Conservation (phyloP, 2,329 filamentous ascomycete species). For the Colletotrichum abscissum region DNA sequence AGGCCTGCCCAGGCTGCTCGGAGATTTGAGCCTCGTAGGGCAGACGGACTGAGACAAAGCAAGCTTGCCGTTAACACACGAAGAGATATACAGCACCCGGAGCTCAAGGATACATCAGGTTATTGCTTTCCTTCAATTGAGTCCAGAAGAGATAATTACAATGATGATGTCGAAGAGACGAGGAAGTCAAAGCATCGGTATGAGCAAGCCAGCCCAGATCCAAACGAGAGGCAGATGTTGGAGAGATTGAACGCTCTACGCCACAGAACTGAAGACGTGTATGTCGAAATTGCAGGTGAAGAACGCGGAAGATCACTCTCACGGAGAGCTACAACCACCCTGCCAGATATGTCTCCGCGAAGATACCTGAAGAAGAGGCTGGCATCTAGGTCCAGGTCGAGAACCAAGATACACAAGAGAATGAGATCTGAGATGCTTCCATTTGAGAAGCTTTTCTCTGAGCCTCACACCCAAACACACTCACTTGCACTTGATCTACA, state of each 20-base stretch:
- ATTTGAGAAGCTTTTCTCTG: background rate
- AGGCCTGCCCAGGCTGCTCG: background rate
- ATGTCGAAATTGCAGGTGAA: background rate
- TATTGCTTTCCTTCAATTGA: background rate
- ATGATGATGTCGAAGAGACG: background rate
- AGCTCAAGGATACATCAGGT: background rate
- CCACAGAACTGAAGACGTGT: background rate
- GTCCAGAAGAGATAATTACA: background rate
- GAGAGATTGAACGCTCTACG: constrained; percentile 24
- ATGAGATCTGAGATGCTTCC: constrained; percentile 24
- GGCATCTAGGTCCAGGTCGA: constrained; percentile 10
- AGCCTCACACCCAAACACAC: background rate
- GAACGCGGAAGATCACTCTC: background rate
- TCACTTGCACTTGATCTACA: constrained; percentile 6
- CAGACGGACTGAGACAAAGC: constrained; percentile 2
- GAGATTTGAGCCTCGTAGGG: background rate
- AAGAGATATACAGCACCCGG: background rate
- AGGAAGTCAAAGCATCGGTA: background rate
- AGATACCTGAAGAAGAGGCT: constrained; percentile 10
- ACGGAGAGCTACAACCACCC: background rate
- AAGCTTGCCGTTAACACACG: background rate
- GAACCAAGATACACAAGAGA: constrained; percentile 16
- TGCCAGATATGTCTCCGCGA: background rate
- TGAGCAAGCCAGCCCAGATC: background rate
- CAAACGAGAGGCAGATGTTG: constrained; percentile 7